These are phyloP conservation scores for Hyphochytrium catenoides DNA, from an alignment of 352 stramenopile genomes.

Conservation along the genomic window DNA sequence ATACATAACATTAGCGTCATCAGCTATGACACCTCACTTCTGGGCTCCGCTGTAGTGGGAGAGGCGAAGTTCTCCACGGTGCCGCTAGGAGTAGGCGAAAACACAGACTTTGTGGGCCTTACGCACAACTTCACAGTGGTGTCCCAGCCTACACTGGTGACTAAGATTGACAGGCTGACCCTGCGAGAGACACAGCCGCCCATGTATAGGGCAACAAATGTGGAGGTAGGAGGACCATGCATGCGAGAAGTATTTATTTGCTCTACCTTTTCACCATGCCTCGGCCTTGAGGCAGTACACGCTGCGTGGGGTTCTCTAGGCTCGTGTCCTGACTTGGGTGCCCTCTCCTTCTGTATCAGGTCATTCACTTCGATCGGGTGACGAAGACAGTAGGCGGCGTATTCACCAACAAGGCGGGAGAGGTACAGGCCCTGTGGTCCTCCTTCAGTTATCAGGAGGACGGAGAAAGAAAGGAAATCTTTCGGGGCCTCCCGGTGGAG, in stretches of 20 bases:
- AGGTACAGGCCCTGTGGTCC: slow-evolving; percentile 47
- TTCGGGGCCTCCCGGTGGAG: slow-evolving; percentile 33
- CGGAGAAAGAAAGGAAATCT: slow-evolving; percentile 46
- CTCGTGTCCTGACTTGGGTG: too few species aligned
- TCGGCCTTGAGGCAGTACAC: too few species aligned
- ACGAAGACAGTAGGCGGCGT: slow-evolving; percentile 57
- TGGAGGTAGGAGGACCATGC: too few species aligned
- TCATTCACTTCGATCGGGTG: slow-evolving; percentile 62
- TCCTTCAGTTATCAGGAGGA: slow-evolving; percentile 63
- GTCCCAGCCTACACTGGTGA: slow-evolving; percentile 55
- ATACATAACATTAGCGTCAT: slow-evolving; percentile 72
- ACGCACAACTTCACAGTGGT: slow-evolving; percentile 63
- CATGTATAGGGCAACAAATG: slow-evolving; percentile 49
- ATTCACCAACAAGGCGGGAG: slow-evolving; percentile 39
- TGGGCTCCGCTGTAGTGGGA: slow-evolving; percentile 31
- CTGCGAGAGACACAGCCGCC: slow-evolving; percentile 56
- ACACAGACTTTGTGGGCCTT: slow-evolving; percentile 46
- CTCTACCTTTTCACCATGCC: too few species aligned
- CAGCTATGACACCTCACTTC: slow-evolving; percentile 48
- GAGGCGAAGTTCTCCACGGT: slow-evolving; percentile 30
- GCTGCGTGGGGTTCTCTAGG: too few species aligned
- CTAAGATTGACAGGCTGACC: slow-evolving; percentile 48
- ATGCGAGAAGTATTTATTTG: too few species aligned
- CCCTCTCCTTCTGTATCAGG: slow-evolving; percentile 4
- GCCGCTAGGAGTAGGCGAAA: slow-evolving; percentile 36